phyloP scores from a whole-genome alignment of 1,284 basidiomycete species.

The Hypsizygus ulmarius region DNA sequence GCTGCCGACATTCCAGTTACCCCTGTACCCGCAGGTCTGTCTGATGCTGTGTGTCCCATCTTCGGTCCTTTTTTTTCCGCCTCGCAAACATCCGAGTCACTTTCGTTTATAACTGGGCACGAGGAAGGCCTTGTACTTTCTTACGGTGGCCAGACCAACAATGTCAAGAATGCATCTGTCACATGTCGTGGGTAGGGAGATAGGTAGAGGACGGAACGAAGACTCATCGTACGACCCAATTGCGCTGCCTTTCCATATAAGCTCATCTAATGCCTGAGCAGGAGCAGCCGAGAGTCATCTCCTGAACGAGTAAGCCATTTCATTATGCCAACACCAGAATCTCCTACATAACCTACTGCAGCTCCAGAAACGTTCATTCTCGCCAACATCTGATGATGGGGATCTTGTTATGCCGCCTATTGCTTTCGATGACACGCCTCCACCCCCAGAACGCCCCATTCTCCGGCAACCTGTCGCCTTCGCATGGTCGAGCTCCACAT shows the following conservation, averaged over 20 bases:
- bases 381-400: constrained; percentile 52
- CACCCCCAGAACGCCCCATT: constrained; percentile 45
- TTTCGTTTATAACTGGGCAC: constrained; percentile 6
- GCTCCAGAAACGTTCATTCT: constrained; percentile 45
- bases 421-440: constrained; percentile 44
- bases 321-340: constrained; percentile 2
- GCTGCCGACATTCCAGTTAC: not conserved
- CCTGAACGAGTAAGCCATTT: constrained; percentile 38
- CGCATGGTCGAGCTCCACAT: constrained; percentile 28
- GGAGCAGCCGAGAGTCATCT: constrained; percentile 57
- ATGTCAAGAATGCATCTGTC: constrained; percentile 12
- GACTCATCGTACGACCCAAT: constrained; percentile 31
- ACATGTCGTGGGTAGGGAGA: constrained; percentile 15
- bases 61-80: not conserved
- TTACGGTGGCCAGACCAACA: not conserved
- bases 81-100: constrained; percentile 3
- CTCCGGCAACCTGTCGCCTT: constrained; percentile 57
- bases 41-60: constrained; percentile 16
- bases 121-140: not conserved
- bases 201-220: constrained; percentile 24
- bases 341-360: constrained; percentile 16
- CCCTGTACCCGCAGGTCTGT: not conserved
- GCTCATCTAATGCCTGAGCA: constrained; percentile 20
- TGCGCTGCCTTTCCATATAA: not conserved
- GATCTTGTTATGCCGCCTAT: constrained; percentile 35